phyloP scores from a whole-genome alignment of 2,329 filamentous ascomycete species.

The Cladobotryum mycophilum region DNA sequence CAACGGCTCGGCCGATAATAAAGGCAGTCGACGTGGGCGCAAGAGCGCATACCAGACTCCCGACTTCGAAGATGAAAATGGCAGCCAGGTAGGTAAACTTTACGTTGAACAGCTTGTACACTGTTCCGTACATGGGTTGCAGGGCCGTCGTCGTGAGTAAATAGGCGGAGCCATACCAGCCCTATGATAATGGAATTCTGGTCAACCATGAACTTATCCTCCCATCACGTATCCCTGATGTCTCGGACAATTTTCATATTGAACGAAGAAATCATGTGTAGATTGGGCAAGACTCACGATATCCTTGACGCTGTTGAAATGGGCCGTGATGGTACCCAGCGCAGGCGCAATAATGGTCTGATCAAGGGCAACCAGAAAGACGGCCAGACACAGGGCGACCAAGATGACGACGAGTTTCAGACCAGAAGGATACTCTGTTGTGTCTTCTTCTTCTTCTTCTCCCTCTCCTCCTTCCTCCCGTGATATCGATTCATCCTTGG shows the following conservation, averaged over 20 bases:
- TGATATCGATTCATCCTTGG: background rate
- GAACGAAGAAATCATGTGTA: conserved; percentile 10
- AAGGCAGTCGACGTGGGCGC: conserved; percentile 42
- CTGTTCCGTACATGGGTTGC: conserved; percentile 43
- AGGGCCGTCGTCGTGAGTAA: conserved; percentile 44
- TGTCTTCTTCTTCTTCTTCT: conserved; percentile 7
- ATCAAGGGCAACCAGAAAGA: conserved; percentile 46
- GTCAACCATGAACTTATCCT: background rate
- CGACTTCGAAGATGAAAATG: conserved; percentile 38
- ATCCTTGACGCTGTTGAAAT: conserved; percentile 39
- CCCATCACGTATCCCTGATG: background rate
- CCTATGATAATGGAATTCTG: conserved; percentile 14
- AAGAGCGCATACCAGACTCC: conserved; percentile 38
- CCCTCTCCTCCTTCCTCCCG: background rate
- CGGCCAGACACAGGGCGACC: conserved; percentile 36
- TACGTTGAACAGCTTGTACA: conserved; percentile 46
- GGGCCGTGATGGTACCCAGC: conserved; percentile 43
- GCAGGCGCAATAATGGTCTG: conserved; percentile 49
- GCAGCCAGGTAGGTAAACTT: conserved; percentile 39
- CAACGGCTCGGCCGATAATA: conserved; percentile 46
- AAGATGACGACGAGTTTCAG: conserved; percentile 37
- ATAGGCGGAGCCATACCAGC: conserved; percentile 48
- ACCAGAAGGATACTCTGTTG: conserved; percentile 32
- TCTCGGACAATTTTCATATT: too few species aligned
- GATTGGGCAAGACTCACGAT: conserved; percentile 27